These are phyloP conservation scores for Mycena vulgaris DNA, from an alignment of 768 basidiomycete genomes.

Conservation along the genomic window DNA sequence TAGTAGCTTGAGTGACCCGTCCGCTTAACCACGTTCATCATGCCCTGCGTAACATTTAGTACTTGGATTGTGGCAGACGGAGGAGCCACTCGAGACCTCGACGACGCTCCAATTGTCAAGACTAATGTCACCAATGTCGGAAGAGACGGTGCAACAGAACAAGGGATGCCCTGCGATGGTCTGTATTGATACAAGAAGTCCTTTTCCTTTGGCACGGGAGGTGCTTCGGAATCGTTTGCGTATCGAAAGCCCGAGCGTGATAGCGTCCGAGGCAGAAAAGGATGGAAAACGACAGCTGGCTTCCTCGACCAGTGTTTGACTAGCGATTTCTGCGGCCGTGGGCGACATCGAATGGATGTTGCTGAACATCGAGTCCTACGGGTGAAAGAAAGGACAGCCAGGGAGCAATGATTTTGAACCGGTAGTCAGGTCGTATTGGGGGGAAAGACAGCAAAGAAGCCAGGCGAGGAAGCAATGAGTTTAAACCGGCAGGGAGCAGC, in stretches of 20 bases:
- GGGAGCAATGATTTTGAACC: too few relatives aligned
- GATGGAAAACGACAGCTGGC: slow-evolving; percentile 77
- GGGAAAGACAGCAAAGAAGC: not conserved
- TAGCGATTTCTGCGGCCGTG: slow-evolving; percentile 30
- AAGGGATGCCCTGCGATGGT: slow-evolving; percentile 83
- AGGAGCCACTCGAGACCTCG: slow-evolving; percentile 13
- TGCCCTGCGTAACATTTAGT: slow-evolving; percentile 70
- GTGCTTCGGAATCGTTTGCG: slow-evolving; percentile 88
- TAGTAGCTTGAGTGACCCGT: slow-evolving; percentile 91
- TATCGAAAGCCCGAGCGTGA: slow-evolving; percentile 85
- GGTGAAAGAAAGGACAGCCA: too few relatives aligned
- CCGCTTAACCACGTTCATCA: slow-evolving; percentile 83
- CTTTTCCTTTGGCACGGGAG: slow-evolving; percentile 80
- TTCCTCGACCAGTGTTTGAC: slow-evolving; percentile 81
- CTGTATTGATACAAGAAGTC: slow-evolving; percentile 86
- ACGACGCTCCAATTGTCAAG: slow-evolving; percentile 77
- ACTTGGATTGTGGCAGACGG: not conserved
- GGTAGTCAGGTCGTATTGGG: too few relatives aligned
- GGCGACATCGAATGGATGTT: slow-evolving; percentile 26
- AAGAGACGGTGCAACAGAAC: slow-evolving; percentile 83
- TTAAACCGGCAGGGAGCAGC: slow-evolving; percentile 6
- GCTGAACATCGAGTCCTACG: slow-evolving; percentile 13
- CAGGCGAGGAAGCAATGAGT: slow-evolving; percentile 17
- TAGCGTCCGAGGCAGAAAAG: slow-evolving; percentile 84
- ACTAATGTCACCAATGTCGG: slow-evolving; percentile 82